A percentile compares a stretch with the other conserved stretches of the same genome.
phyloP scores from a whole-genome alignment of 2,329 filamentous ascomycete genomes.

The Fusarium piperis region DNA sequence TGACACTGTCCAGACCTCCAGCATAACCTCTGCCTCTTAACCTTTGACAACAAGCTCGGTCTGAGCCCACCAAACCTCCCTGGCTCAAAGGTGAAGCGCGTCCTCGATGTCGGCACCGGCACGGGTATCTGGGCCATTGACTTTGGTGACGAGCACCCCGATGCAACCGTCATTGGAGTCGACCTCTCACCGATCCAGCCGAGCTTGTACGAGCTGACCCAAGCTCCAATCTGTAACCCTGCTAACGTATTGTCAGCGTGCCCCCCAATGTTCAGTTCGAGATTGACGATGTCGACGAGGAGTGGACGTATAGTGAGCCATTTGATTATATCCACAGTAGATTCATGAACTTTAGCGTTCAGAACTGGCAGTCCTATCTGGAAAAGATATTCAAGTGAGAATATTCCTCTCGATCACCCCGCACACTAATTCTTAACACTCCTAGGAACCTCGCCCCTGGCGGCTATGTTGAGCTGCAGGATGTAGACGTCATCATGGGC shows the following conservation, averaged over 20 bases:
- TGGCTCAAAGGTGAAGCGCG: neutral
- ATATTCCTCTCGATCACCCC: neutral
- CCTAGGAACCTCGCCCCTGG: conserved; percentile 21
- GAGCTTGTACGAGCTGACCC: neutral
- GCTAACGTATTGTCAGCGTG: neutral
- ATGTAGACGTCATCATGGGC: conserved; percentile 26
- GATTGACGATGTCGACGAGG: neutral
- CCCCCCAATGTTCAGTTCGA: neutral
- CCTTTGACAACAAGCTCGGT: conserved; percentile 1
- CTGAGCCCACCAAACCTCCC: neutral
- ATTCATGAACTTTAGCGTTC: conserved; percentile 5
- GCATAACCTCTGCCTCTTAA: neutral
- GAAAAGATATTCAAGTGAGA: neutral
- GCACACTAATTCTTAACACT: neutral
- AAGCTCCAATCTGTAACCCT: rapidly evolving
- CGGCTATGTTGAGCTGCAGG: conserved; percentile 33
- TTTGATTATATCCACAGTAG: conserved; percentile 10
- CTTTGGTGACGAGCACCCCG: conserved; percentile 2
- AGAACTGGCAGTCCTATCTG: neutral
- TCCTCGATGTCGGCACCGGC: neutral
- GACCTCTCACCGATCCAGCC: conserved; percentile 5
- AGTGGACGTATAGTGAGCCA: neutral
- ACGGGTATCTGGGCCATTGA: conserved; percentile 6
- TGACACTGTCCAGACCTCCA: neutral
- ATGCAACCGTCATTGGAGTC: neutral